Base-by-base conservation (phyloP, 345 rosid species). In the Cochlearia excelsa region DNA sequence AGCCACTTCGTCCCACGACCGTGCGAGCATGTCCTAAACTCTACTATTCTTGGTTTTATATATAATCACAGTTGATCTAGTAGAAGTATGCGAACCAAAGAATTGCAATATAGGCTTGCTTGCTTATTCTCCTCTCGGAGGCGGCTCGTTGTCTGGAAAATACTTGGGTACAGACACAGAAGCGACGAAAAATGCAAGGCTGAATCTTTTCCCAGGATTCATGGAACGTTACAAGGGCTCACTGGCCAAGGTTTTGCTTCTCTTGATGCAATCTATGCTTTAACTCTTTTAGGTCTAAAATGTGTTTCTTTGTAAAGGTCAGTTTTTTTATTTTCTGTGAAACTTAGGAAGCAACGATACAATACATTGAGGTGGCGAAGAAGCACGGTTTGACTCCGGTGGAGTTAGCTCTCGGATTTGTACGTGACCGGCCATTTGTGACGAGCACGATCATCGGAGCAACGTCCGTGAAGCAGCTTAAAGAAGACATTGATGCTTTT, bases 1-100 rank as follows among this genome's bases (percentile, higher is more conserved):
- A 16, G 23, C 23, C 23, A 16, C 23, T 16, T 16, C 23, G 23
- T 16, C 23, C 23, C 23, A 16, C 44, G 28, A 61, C 46, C 28
- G n/a, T 26, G 41, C 27, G 46, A 54, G 26, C 57, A 26, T 51
- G 10, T 39, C 52, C 55, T 50, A 37, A 58, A 10, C 6, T 59
- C 34, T 44, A 11, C 2, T 65, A 37, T 39, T 57, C 26, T 42
- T 23, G 43, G 48, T 4, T 31, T 60, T 26, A 56, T 11, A 27
- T 26, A 57, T 10, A 27, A 58, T 70, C 68, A 71, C 87, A 88
- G 96, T 79, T 65, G 92, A 88, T 81, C 90, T 91, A n/a, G 83
- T 78, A 51, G 98, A 88, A 75, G 92, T 82, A 63, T 91, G 96
- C 73, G 92, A 84, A 77, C 96, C 86, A 11, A 82, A 88, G 9